Evolutionary conservation across 148 eudicot genomes (phyloP).

Genomic region (Nyssa sinensis): DNA sequence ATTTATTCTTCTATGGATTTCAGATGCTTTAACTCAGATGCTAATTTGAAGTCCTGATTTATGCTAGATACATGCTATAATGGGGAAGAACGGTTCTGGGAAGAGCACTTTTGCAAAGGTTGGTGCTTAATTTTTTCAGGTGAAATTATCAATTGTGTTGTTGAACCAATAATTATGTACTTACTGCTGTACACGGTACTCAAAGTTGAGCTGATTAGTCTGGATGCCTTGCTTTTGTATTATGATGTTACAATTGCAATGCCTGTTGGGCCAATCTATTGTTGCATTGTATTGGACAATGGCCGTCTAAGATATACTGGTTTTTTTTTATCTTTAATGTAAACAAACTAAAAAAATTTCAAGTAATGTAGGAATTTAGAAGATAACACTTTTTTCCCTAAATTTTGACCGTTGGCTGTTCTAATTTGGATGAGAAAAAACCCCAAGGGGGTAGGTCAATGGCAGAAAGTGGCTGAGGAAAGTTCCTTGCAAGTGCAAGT

Average conservation of each 20-base stretch:
- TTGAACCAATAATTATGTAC: neutral
- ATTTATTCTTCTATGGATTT: neutral
- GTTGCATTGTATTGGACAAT: too few relatives aligned
- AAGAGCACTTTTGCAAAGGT: constrained; percentile 99
- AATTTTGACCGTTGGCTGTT: neutral
- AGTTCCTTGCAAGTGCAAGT: too few relatives aligned
- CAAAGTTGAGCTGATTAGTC: neutral
- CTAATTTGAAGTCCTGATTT: constrained; percentile 12
- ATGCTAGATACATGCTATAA: constrained; percentile 79
- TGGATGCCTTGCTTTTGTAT: neutral
- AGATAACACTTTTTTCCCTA: too few relatives aligned
- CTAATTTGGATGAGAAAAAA: neutral
- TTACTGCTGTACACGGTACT: neutral
- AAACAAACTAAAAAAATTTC: too few relatives aligned
- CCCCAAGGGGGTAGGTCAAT: too few relatives aligned
- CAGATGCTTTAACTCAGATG: constrained; percentile 10
- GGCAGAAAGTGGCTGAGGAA: too few relatives aligned
- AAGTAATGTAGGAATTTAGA: neutral
- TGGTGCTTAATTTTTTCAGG: constrained; percentile 16
- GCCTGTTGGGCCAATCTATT: too few relatives aligned
- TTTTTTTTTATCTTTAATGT: too few relatives aligned
- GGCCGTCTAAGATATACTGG: neutral
- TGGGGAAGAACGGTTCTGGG: constrained; percentile 99
- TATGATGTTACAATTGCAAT: neutral
- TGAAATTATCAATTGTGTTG: neutral